Conservation (phyloP, 2,329 filamentous ascomycete species). For the Cladorrhinum sp. region DNA sequence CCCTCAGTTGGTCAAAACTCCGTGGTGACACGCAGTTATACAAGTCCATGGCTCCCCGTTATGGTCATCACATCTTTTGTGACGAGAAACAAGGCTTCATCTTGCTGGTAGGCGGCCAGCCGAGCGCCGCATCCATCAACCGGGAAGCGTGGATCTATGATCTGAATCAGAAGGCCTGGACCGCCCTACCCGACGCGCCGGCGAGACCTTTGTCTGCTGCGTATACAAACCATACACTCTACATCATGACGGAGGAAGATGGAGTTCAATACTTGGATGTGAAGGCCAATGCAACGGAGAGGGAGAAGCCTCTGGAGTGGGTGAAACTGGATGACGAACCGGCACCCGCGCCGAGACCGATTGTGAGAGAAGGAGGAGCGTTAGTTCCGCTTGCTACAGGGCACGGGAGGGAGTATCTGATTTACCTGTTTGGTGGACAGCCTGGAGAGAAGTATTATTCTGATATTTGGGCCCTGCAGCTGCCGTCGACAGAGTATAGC, state of each 20-base stretch:
- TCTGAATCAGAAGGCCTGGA: constrained; percentile 47
- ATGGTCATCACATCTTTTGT: constrained; percentile 36
- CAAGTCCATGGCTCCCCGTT: constrained; percentile 31
- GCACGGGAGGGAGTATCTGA: constrained; percentile 50
- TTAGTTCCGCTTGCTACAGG: constrained; percentile 48
- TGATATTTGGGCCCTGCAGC: constrained; percentile 53
- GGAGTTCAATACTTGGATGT: constrained; percentile 38
- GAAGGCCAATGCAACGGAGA: constrained; percentile 32
- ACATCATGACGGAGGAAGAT: constrained; percentile 39
- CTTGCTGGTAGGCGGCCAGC: constrained; percentile 46
- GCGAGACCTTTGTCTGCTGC: constrained; percentile 39
- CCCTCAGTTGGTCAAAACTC: constrained; percentile 35
- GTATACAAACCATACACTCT: constrained; percentile 44
- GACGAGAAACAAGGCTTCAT: constrained; percentile 47
- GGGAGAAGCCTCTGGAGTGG: constrained; percentile 30
- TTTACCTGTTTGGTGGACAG: constrained; percentile 47
- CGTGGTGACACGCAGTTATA: constrained; percentile 33
- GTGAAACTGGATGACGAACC: constrained; percentile 6
- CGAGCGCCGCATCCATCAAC: constrained; percentile 19
- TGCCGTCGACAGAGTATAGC: constrained; percentile 44
- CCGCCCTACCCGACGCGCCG: constrained; percentile 44
- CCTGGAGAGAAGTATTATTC: constrained; percentile 27
- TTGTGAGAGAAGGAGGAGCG: constrained; percentile 41
- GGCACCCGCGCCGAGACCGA: constrained; percentile 41
- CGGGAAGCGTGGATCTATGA: constrained; percentile 51